phyloP scores from a whole-genome alignment of 352 stramenopile species.

The Phytophthora multivora region DNA sequence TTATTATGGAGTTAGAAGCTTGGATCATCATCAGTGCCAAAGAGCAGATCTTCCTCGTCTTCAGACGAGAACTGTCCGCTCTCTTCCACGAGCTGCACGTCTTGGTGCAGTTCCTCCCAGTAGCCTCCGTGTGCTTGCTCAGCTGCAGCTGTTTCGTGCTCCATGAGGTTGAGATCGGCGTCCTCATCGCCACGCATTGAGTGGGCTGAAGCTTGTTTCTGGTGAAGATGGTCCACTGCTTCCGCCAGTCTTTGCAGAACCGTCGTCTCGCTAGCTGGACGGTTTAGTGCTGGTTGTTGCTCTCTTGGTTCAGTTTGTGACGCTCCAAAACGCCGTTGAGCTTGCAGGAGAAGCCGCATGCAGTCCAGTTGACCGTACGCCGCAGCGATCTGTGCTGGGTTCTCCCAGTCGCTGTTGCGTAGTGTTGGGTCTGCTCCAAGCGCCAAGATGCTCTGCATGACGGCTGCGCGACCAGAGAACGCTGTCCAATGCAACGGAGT shows the following conservation, averaged over 20 bases:
- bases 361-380: conserved; percentile 53
- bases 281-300: conserved; percentile 1
- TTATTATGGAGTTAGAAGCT: conserved; percentile 2
- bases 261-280: conserved; percentile 25
- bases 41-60: conserved; percentile 42
- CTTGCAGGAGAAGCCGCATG: conserved; percentile 43
- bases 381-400: conserved; percentile 52
- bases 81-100: conserved; percentile 78
- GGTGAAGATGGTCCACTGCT: conserved; percentile 34
- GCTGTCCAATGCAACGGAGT: conserved; percentile 74
- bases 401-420: conserved; percentile 68
- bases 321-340: conserved; percentile 16
- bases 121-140: conserved; percentile 38
- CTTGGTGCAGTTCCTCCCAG: conserved; percentile 74
- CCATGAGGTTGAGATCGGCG: not conserved
- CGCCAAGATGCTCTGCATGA: conserved; percentile 46
- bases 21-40: conserved; percentile 8
- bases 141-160: not conserved
- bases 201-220: conserved; percentile 40
- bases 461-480: conserved; percentile 43
- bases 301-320: conserved; percentile 4
- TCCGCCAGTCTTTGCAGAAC: conserved; percentile 34
- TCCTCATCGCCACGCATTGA: conserved; percentile 26
- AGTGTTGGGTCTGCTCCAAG: conserved; percentile 51
- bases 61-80: conserved; percentile 74